Conservation (phyloP, 2,329 filamentous ascomycete genomes). For the Cladosporium halotolerans region DNA sequence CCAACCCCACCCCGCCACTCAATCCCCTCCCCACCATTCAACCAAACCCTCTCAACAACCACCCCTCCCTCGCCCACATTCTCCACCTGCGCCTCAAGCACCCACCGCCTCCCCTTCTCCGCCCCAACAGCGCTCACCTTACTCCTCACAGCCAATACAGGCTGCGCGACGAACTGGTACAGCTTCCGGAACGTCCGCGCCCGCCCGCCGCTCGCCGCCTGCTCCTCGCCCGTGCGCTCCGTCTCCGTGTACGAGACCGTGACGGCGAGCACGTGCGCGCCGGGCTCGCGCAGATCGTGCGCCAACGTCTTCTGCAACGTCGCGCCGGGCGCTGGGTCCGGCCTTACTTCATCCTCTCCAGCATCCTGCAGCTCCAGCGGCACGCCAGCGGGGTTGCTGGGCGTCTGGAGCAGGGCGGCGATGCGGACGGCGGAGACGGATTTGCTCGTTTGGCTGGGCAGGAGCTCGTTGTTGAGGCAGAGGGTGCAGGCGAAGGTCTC, state of each 20-base stretch:
- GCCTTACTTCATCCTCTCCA: not conserved
- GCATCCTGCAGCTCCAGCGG: constrained; percentile 51
- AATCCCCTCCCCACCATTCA: constrained; percentile 26
- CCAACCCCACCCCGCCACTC: constrained; percentile 2
- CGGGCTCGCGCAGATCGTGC: constrained; percentile 89
- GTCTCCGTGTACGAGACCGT: constrained; percentile 93
- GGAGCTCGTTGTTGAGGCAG: constrained; percentile 85
- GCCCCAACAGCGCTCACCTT: constrained; percentile 61
- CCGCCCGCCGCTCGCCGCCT: constrained; percentile 50
- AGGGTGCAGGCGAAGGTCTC: constrained; percentile 92
- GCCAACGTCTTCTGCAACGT: constrained; percentile 76
- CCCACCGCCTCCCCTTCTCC: constrained; percentile 47
- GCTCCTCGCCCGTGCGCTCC: constrained; percentile 32
- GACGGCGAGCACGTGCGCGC: constrained; percentile 86
- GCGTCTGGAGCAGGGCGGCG: constrained; percentile 92
- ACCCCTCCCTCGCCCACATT: constrained; percentile 84
- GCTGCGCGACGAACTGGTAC: constrained; percentile 93
- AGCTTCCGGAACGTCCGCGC: constrained; percentile 87
- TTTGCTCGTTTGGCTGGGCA: constrained; percentile 27
- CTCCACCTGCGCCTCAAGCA: constrained; percentile 89
- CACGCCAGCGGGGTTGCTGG: constrained; percentile 60
- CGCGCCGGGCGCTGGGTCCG: constrained; percentile 36
- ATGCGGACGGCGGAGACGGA: constrained; percentile 71
- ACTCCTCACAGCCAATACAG: constrained; percentile 81
- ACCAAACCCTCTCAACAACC: constrained; percentile 57